phyloP scores from a whole-genome alignment of 495 filamentous ascomycete species.

The Pseudevernia furfuracea region DNA sequence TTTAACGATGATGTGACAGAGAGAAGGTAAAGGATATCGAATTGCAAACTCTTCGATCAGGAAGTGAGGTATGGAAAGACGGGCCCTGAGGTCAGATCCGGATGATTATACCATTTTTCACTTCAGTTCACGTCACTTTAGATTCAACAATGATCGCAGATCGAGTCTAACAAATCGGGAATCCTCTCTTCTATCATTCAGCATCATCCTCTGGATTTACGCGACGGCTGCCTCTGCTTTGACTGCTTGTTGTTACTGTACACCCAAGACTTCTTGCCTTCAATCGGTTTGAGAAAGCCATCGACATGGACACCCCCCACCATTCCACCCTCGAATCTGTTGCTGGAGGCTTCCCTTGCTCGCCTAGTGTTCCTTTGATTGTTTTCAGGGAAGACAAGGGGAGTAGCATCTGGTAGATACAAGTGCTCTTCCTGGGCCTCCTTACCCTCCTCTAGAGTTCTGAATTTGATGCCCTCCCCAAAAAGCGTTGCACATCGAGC shows the following conservation, averaged over 20 bases:
- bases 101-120: background rate
- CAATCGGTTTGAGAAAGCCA: constrained; percentile 32
- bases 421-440: background rate
- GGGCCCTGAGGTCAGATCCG: background rate
- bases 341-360: background rate
- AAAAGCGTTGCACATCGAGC: constrained; percentile 66
- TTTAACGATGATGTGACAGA: background rate
- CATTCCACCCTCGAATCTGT: constrained; percentile 19
- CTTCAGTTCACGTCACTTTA: background rate
- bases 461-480: constrained; percentile 54
- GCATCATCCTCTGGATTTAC: background rate
- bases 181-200: background rate
- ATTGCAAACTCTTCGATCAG: background rate
- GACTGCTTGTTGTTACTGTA: background rate
- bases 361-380: background rate
- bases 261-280: constrained; percentile 28
- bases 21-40: background rate
- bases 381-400: background rate
- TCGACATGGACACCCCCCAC: constrained; percentile 30
- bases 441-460: constrained; percentile 43
- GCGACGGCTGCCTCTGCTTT: background rate
- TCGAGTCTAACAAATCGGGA: background rate
- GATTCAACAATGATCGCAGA: background rate
- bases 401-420: background rate
- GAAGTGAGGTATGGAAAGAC: background rate